Conservation (phyloP, 805 yeast genomes). For the Starmerella scarabaei region DNA sequence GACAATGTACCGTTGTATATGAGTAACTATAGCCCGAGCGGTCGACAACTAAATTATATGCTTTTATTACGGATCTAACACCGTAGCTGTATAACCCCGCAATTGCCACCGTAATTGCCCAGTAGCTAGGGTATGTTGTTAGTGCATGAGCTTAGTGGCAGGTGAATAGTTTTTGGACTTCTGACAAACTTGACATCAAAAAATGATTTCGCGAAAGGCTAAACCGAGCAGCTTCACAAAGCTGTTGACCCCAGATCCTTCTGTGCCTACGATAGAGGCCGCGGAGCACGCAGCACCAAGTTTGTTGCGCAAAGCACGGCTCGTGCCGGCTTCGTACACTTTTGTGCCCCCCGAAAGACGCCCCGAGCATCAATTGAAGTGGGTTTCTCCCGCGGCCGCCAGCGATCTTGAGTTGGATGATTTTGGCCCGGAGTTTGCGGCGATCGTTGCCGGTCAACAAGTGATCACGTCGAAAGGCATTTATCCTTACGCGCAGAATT, state of each 20-base stretch:
- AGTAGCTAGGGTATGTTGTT: too few species aligned
- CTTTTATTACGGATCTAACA: too few species aligned
- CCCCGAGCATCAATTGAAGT: conserved; percentile 35
- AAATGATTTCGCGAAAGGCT: conserved; percentile 12
- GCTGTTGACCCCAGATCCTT: conserved; percentile 28
- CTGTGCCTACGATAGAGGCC: conserved; percentile 30
- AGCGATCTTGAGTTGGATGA: conserved; percentile 37
- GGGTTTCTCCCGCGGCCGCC: conserved; percentile 49
- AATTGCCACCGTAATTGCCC: too few species aligned
- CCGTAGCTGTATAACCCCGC: too few species aligned
- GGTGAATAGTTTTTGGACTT: too few species aligned
- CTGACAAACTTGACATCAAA: too few species aligned
- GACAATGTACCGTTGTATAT: too few species aligned
- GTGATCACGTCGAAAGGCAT: conserved; percentile 33
- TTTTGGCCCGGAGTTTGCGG: conserved; percentile 35
- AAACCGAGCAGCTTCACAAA: conserved; percentile 26
- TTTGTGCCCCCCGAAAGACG: conserved; percentile 55
- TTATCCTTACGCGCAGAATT: conserved; percentile 78
- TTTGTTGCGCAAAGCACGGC: conserved; percentile 40
- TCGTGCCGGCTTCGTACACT: conserved; percentile 50
- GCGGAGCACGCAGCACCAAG: conserved; percentile 25
- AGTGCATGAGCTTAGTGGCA: too few species aligned
- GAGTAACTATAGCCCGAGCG: too few species aligned
- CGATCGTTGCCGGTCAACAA: conserved; percentile 51
- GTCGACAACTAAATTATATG: too few species aligned